Conservation (phyloP, 2,329 filamentous ascomycete species). For the Leptographium radiaticola region DNA sequence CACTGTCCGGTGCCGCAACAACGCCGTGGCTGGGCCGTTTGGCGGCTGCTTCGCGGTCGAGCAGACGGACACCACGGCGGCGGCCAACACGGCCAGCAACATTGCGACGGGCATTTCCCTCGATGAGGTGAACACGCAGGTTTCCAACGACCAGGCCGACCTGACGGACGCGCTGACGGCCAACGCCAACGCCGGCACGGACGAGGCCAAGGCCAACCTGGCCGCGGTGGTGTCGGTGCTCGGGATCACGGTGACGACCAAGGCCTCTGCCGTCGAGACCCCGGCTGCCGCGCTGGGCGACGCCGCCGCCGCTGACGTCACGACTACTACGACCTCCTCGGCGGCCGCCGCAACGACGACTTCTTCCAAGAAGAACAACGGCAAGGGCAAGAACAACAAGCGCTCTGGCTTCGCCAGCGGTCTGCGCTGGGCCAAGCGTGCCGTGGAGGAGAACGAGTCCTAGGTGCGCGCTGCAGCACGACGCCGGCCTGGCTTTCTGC, state of each 20-base stretch:
- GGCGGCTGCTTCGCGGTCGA: conserved; percentile 42
- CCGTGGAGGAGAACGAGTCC: neutral
- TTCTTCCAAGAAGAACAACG: neutral
- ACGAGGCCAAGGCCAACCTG: conserved; percentile 14
- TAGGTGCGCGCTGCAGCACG: neutral
- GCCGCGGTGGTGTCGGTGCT: conserved; percentile 11
- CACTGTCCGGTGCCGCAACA: conserved; percentile 47
- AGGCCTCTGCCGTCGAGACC: conserved; percentile 2
- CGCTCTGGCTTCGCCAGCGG: neutral
- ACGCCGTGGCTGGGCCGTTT: conserved; percentile 30
- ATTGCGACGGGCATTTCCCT: conserved; percentile 33
- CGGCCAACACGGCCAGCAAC: conserved; percentile 23
- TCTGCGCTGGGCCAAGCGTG: conserved; percentile 2
- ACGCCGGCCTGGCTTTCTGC: too few species aligned
- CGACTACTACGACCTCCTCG: neutral
- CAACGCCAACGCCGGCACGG: conserved; percentile 15
- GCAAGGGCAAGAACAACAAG: neutral
- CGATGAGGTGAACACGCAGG: conserved; percentile 31
- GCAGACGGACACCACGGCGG: conserved; percentile 32
- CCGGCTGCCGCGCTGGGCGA: neutral
- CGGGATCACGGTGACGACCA: neutral
- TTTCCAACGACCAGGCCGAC: conserved; percentile 37
- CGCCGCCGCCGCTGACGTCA: neutral
- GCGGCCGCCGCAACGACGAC: neutral
- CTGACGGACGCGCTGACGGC: conserved; percentile 1